Percentiles rank a stretch among this genome's conserved stretches.
phyloP scores from a whole-genome alignment of 495 filamentous ascomycete genomes.

The Penicillium daleae region DNA sequence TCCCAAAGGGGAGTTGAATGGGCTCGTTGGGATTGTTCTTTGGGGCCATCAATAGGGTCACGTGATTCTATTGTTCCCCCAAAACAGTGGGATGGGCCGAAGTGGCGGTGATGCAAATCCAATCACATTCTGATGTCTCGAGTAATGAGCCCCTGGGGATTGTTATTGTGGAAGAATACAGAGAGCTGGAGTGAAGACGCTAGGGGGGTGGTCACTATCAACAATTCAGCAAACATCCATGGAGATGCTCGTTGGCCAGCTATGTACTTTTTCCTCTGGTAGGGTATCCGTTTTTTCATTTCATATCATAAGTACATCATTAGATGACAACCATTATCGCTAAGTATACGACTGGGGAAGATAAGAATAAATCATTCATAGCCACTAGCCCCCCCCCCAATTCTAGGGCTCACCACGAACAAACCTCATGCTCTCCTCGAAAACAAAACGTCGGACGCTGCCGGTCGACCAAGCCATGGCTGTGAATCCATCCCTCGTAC shows the following conservation, averaged over 20 bases:
- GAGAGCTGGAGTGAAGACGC: neutral
- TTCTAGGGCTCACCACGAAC: neutral
- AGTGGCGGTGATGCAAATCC: neutral
- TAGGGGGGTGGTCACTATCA: neutral
- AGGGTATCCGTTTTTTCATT: too few relatives aligned
- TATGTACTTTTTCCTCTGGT: too few relatives aligned
- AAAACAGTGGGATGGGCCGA: neutral
- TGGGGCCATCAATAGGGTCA: neutral
- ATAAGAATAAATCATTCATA: neutral
- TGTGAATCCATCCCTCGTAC: constrained; percentile 29
- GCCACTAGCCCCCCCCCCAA: neutral
- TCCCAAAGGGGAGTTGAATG: neutral
- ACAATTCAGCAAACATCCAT: neutral
- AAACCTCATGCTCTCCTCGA: constrained; percentile 18
- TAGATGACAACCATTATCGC: neutral
- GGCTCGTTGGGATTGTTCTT: neutral
- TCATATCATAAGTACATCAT: neutral
- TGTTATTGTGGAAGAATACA: neutral
- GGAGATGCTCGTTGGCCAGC: too few relatives aligned
- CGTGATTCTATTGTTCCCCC: neutral
- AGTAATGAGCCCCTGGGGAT: neutral
- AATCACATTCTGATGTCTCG: neutral
- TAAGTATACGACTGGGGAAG: neutral
- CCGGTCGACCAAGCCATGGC: constrained; percentile 28
- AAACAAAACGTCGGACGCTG: constrained; percentile 27